Evolutionary conservation across 164 flowering plant genomes (phyloP).

Genomic region (Chloranthus sessilifolius): DNA sequence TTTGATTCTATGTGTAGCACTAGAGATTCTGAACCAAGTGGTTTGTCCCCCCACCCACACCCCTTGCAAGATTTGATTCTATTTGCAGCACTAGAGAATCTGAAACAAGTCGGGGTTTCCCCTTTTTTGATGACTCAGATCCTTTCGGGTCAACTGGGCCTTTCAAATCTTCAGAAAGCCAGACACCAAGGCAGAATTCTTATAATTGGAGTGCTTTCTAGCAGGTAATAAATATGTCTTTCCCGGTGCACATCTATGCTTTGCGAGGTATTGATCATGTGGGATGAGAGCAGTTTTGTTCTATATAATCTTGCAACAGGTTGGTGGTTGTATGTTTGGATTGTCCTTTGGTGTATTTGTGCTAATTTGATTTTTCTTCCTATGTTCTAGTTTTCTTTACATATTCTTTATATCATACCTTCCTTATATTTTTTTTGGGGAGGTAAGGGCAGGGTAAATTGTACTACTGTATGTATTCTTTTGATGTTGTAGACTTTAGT

Average conservation of each 20-base stretch:
- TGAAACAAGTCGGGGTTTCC: conserved; percentile 20
- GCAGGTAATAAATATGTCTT: conserved; percentile 8
- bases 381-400: neutral
- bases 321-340: conserved; percentile 13
- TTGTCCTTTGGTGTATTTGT: neutral
- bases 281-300: conserved; percentile 8
- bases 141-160: conserved; percentile 81
- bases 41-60: no score
- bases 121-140: conserved; percentile 74
- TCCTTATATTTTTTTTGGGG: no score
- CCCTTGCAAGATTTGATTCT: no score
- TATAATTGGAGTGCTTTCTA: conserved; percentile 59
- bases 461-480: no score
- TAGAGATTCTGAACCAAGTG: no score
- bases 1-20: conserved; percentile 52
- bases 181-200: conserved; percentile 43
- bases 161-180: conserved; percentile 53
- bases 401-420: conserved; percentile 16
- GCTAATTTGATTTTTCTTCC: neutral
- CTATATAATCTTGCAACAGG: conserved; percentile 15
- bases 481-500: no score
- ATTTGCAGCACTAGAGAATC: no score
- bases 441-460: no score
- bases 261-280: conserved; percentile 3
- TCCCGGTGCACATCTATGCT: no score